These are phyloP conservation scores for Rickenella mellea DNA, from an alignment of 768 basidiomycete genomes.

Conservation along the genomic window DNA sequence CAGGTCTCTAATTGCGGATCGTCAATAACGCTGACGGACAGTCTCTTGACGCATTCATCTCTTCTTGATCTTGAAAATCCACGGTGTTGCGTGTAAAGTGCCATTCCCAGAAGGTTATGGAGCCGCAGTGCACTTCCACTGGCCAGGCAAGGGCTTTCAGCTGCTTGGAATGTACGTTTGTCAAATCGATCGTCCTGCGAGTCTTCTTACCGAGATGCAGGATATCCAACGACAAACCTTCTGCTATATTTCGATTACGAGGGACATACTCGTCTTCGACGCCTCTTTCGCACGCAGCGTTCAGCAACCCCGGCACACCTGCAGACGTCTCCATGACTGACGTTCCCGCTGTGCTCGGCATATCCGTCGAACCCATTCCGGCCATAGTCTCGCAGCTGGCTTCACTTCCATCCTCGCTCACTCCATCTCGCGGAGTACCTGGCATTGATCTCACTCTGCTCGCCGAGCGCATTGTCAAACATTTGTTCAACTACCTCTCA, in stretches of 20 bases:
- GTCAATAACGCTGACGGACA: neutral
- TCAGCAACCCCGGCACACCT: conserved; percentile 17
- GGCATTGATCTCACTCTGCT: conserved; percentile 39
- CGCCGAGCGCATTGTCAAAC: conserved; percentile 62
- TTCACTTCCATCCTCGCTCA: conserved; percentile 26
- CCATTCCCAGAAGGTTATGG: conserved; percentile 80
- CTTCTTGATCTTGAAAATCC: neutral
- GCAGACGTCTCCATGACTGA: conserved; percentile 21
- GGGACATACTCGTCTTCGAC: conserved; percentile 43
- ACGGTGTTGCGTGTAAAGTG: conserved; percentile 27
- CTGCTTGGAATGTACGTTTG: conserved; percentile 68
- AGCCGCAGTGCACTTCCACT: conserved; percentile 76
- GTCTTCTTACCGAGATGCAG: conserved; percentile 23
- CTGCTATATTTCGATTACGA: conserved; percentile 77
- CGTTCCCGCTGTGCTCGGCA: conserved; percentile 67
- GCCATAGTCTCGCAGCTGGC: conserved; percentile 52
- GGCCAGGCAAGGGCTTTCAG: conserved; percentile 83
- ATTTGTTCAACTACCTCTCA: conserved; percentile 68
- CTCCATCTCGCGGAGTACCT: conserved; percentile 13
- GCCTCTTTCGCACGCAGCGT: conserved; percentile 19
- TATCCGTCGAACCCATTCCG: conserved; percentile 69
- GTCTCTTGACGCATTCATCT: neutral
- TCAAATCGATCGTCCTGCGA: neutral
- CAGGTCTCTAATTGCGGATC: neutral
- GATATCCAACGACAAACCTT: conserved; percentile 85